These are phyloP conservation scores for Pleurotus ostreatus DNA, from an alignment of 768 basidiomycete species.

Conservation along the genomic window DNA sequence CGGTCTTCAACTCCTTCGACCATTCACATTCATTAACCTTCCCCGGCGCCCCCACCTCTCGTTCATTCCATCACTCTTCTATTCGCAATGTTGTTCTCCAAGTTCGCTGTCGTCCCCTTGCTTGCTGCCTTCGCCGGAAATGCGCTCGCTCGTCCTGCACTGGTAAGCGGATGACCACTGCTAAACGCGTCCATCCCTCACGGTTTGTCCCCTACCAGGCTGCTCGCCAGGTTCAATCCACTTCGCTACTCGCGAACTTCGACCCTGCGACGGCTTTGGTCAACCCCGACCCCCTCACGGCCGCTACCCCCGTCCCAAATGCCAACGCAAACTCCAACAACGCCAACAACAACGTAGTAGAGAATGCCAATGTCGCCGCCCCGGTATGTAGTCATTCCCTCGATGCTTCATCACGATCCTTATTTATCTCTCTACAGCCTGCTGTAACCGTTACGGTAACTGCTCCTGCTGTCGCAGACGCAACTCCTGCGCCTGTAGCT, in stretches of 20 bases:
- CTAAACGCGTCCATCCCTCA: background rate
- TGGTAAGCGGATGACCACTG: background rate
- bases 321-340: background rate
- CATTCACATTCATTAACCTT: background rate
- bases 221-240: background rate
- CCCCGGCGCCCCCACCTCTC: background rate
- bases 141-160: background rate
- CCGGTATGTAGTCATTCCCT: background rate
- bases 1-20: background rate
- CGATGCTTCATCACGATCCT: too few relatives aligned
- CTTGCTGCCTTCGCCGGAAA: conserved; percentile 1
- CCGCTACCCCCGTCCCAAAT: conserved; percentile 1
- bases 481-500: background rate
- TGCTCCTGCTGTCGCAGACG: background rate
- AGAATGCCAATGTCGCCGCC: background rate
- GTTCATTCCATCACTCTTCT: background rate
- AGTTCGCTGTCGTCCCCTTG: background rate
- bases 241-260: background rate
- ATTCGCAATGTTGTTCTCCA: conserved; percentile 6
- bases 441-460: background rate
- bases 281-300: conserved; percentile 6
- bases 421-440: background rate
- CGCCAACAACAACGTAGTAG: background rate
- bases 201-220: background rate
- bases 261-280: conserved; percentile 2